phyloP scores from a whole-genome alignment of 2,329 filamentous ascomycete species.

The Colletotrichum horii region DNA sequence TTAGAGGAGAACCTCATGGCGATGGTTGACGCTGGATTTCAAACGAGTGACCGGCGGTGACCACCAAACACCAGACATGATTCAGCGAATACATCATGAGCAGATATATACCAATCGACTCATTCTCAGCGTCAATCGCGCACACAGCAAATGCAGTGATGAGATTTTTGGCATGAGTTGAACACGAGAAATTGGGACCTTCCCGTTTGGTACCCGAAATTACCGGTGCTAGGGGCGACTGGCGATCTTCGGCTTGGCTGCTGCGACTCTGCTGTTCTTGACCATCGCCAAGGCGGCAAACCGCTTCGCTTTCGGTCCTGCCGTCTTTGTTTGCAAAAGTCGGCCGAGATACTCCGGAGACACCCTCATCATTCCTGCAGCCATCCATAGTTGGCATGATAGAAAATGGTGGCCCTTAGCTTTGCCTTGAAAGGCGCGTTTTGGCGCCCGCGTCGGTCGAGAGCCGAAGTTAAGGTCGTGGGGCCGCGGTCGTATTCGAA shows the following conservation, averaged over 20 bases:
- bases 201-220: slow-evolving; percentile 2
- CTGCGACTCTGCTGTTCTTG: not conserved
- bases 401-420: not conserved
- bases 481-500: slow-evolving; percentile 7
- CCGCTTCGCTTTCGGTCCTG: not conserved
- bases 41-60: not conserved
- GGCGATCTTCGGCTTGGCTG: not conserved
- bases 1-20: slow-evolving; percentile 9
- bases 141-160: not conserved
- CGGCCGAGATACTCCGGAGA: not conserved
- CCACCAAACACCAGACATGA: not conserved
- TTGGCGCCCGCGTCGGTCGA: not conserved
- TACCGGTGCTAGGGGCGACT: not conserved
- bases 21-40: not conserved
- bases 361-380: not conserved
- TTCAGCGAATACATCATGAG: not conserved
- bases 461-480: slow-evolving; percentile 1
- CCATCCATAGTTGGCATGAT: not conserved
- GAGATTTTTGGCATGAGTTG: not conserved
- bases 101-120: not conserved
- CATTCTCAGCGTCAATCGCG: not conserved
- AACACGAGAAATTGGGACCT: slow-evolving; percentile 19
- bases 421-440: not conserved
- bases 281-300: not conserved
- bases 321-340: not conserved